Evolutionary conservation across 108 stramenopile species (phyloP).

Genomic region (Fragilaria crotonensis): DNA sequence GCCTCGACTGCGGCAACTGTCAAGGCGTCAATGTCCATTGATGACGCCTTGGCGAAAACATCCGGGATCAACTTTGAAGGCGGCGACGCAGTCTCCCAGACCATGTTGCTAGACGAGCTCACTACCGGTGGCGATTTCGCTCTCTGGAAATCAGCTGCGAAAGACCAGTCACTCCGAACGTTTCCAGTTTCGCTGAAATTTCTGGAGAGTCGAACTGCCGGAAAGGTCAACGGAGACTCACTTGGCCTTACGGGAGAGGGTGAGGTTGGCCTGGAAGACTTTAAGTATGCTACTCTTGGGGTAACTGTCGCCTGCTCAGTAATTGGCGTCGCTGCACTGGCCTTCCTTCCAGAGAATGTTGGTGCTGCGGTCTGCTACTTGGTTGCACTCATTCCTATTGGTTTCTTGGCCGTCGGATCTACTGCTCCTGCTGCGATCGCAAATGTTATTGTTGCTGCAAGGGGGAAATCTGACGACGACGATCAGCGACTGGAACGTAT

Average conservation of each 20-base stretch:
- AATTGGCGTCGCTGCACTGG: slow-evolving; percentile 45
- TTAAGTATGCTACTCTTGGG: slow-evolving; percentile 66
- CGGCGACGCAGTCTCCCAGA: slow-evolving; percentile 36
- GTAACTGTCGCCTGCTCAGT: slow-evolving; percentile 50
- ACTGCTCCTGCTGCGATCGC: slow-evolving; percentile 71
- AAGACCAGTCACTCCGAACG: slow-evolving; percentile 30
- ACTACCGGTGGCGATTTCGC: slow-evolving; percentile 34
- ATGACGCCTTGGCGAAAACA: slow-evolving; percentile 23
- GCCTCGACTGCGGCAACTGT: slow-evolving; percentile 13
- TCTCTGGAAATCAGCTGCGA: slow-evolving; percentile 47
- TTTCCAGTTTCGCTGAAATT: slow-evolving; percentile 58
- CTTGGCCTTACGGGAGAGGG: slow-evolving; percentile 47
- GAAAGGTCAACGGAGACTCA: slow-evolving; percentile 41
- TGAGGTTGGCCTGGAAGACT: slow-evolving; percentile 78
- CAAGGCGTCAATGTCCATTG: slow-evolving; percentile 8
- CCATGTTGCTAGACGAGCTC: slow-evolving; percentile 34
- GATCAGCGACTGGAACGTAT: slow-evolving; percentile 45
- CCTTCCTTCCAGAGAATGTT: slow-evolving; percentile 66
- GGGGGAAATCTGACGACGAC: slow-evolving; percentile 32
- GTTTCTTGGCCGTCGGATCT: slow-evolving; percentile 67
- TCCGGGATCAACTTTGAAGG: slow-evolving; percentile 34
- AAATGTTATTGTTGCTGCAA: slow-evolving; percentile 29
- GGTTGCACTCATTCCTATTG: slow-evolving; percentile 73
- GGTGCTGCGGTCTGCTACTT: slow-evolving; percentile 75
- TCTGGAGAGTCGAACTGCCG: slow-evolving; percentile 49